Conservation (phyloP, 768 basidiomycete species). For the Tremella yokohamensis region DNA sequence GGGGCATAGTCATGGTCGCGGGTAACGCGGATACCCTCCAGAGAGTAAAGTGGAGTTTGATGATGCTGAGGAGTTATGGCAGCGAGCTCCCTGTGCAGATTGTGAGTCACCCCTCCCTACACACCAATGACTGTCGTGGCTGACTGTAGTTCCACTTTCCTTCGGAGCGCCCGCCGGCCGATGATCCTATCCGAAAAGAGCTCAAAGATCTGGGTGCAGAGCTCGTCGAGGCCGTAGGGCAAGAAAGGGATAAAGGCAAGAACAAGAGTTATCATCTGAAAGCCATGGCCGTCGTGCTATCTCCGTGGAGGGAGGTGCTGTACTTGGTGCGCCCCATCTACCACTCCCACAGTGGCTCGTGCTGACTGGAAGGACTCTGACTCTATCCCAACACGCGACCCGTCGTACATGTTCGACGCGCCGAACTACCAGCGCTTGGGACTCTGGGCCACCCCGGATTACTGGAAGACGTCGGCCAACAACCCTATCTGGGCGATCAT, state of each 20-base stretch:
- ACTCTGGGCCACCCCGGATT: conserved; percentile 51
- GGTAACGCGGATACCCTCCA: conserved; percentile 52
- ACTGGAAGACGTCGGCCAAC: conserved; percentile 53
- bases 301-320: conserved; percentile 51
- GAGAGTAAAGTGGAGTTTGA: conserved; percentile 38
- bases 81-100: conserved; percentile 44
- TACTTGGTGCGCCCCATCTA: conserved; percentile 48
- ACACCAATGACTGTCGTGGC: background rate
- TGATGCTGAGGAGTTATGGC: conserved; percentile 35
- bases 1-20: conserved; percentile 55
- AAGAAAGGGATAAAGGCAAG: conserved; percentile 42
- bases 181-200: conserved; percentile 47
- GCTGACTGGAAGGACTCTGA: conserved; percentile 39
- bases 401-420: conserved; percentile 52
- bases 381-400: conserved; percentile 48
- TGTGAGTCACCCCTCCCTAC: conserved; percentile 22
- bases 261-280: conserved; percentile 51
- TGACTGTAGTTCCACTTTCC: conserved; percentile 52
- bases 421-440: conserved; percentile 52
- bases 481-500: conserved; percentile 53
- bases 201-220: conserved; percentile 57
- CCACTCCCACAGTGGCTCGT: conserved; percentile 14
- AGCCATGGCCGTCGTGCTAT: conserved; percentile 48
- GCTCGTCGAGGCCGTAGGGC: conserved; percentile 52
- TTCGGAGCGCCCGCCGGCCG: conserved; percentile 47